Evolutionary conservation across 2,329 filamentous ascomycete genomes (phyloP).

Genomic region (Pseudogymnoascus sp.): DNA sequence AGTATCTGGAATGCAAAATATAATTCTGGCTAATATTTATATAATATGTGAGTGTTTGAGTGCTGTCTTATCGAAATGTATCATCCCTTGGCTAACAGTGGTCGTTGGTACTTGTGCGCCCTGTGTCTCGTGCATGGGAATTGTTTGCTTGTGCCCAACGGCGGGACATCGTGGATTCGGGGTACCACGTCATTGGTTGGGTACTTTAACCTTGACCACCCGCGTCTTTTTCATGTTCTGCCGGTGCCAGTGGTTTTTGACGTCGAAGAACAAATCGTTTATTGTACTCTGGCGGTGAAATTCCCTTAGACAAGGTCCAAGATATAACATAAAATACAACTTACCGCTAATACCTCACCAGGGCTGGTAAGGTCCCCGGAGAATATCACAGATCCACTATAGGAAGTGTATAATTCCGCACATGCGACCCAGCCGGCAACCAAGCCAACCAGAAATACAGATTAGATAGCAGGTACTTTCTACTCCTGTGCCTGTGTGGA

Average conservation of each 20-base stretch:
- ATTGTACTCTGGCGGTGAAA: background rate
- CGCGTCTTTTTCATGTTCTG: slow-evolving; percentile 1
- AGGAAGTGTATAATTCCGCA: background rate
- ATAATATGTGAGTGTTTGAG: slow-evolving; percentile 6
- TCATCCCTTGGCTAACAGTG: background rate
- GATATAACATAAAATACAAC: background rate
- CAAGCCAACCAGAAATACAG: background rate
- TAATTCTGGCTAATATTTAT: slow-evolving; percentile 9
- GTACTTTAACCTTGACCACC: background rate
- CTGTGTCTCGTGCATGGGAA: background rate
- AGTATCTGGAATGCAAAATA: background rate
- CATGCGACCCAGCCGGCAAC: background rate
- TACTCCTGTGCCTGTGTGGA: background rate
- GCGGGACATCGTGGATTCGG: slow-evolving; percentile 4
- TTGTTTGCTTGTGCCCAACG: slow-evolving; percentile 6
- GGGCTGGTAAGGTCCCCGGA: background rate
- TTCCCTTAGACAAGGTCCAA: background rate
- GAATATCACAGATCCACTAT: background rate
- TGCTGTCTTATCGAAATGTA: slow-evolving; percentile 1
- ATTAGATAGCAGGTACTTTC: background rate
- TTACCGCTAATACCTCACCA: background rate
- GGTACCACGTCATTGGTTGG: slow-evolving; percentile 6
- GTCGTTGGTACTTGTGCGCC: background rate
- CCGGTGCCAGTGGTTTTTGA: background rate
- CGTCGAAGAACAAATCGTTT: background rate